Base-by-base conservation (phyloP, 2,329 filamentous ascomycete species). In the Ophiostoma novo-ulmi region DNA sequence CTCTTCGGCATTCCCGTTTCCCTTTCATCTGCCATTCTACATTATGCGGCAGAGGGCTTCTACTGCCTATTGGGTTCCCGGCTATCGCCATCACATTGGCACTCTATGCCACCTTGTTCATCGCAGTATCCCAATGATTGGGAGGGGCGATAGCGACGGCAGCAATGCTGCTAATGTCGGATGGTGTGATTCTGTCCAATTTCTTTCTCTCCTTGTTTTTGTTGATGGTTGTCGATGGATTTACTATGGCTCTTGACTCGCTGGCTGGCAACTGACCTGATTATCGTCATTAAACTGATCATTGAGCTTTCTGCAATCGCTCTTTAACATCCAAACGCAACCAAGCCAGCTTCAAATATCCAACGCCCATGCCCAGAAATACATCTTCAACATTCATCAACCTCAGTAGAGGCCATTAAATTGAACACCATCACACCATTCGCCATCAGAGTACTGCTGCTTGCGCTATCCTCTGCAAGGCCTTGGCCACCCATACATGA, bases 71-170 rank as follows among this genome's bases (percentile, higher is more conserved):
- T 6, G n/a, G 13, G 58, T 17, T 63, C 10, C 7, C 11, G 13
- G 22, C 22, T 26, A 2, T 58, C 14, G 58, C 58, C 13, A 63
- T 13, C 58, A 58, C 52, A 58, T 35, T 35, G 58, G 58, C 58
- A 31, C 52, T 35, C 58, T 35, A 63, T 35, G 58, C 26, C 58
- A 63, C 17, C 13, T 63, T 63, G 58, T 63, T 63, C 58, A 31
- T 35, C 22, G 58, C 58, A 31, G 22, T 63, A 63, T 63, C 58
- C 58, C 58, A 58, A 36, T 63, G 58, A 63, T 35, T 63, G 58
- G 58, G 58, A 63, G 22, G 58, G n/a, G 26, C 22, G 58, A 63
- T 63, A 26, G 26, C 58, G 26, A 35, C 7, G 5, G 26, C 26
- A 31, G 58, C 58, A 3, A 26, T 11, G 58, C 58, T 20, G 10